Evolutionary conservation across 768 basidiomycete species (phyloP).

Genomic region (Coprinopsis cinerea): DNA sequence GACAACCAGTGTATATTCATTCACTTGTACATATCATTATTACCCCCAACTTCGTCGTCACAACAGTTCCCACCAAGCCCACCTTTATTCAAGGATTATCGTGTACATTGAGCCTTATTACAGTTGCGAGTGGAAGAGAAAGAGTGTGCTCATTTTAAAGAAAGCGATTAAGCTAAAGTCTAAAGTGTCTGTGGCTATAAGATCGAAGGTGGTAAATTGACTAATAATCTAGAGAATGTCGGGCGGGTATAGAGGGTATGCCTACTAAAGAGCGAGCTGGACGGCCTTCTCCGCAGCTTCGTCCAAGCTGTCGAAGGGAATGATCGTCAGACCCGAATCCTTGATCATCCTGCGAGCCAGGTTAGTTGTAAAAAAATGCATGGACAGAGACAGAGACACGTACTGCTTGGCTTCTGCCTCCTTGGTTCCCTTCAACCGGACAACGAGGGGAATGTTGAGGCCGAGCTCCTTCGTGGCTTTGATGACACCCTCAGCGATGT

Average conservation of each 20-base stretch:
- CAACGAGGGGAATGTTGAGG: slow-evolving; percentile 82
- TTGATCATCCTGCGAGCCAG: slow-evolving; percentile 74
- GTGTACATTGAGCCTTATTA: too few species aligned
- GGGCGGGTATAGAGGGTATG: slow-evolving; percentile 8
- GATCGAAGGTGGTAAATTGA: slow-evolving; percentile 13
- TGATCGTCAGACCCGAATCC: slow-evolving; percentile 88
- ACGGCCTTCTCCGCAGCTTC: slow-evolving; percentile 84
- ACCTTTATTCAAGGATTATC: too few species aligned
- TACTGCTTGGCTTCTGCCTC: slow-evolving; percentile 93
- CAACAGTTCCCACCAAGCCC: too few species aligned
- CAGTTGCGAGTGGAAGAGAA: too few species aligned
- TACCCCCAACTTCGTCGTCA: too few species aligned
- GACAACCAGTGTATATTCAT: too few species aligned
- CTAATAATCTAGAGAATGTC: slow-evolving; percentile 12
- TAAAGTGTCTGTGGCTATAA: slow-evolving; percentile 1
- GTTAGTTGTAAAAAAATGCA: slow-evolving; percentile 9
- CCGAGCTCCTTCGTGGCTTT: slow-evolving; percentile 91
- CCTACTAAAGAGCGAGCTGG: slow-evolving; percentile 50
- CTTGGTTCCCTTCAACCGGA: slow-evolving; percentile 95
- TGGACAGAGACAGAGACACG: slow-evolving; percentile 24
- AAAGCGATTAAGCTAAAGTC: not conserved
- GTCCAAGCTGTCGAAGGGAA: slow-evolving; percentile 88
- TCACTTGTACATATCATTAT: too few species aligned
- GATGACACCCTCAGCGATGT: slow-evolving; percentile 97
- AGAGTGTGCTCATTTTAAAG: too few species aligned